Percentiles rank a stretch among this genome's conserved stretches.
Conservation (phyloP, 495 filamentous ascomycete genomes). For the Lindgomyces ingoldianus region DNA sequence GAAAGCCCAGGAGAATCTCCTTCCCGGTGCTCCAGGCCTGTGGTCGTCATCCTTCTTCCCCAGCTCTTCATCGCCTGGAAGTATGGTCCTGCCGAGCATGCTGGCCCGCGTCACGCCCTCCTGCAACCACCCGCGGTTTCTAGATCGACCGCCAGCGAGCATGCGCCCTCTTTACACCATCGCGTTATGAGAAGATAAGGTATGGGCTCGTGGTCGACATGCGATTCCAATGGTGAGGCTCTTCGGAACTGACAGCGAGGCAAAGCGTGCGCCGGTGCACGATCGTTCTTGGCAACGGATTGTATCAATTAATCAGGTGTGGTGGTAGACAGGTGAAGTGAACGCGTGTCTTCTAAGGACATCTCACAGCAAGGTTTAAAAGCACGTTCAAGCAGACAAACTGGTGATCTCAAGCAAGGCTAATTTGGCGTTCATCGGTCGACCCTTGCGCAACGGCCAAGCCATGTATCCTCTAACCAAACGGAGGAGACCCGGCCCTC, state of each 20-base stretch:
- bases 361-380: not conserved
- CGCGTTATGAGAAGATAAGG: constrained; percentile 2
- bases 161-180: constrained; percentile 26
- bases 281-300: no score
- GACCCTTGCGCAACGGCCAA: not conserved
- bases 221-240: constrained; percentile 5
- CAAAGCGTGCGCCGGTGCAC: no score
- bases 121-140: constrained; percentile 29
- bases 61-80: constrained; percentile 64
- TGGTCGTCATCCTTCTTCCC: constrained; percentile 70
- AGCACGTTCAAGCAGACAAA: not conserved
- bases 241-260: no score
- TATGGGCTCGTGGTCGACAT: constrained; percentile 17
- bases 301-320: not conserved
- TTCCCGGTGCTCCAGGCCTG: constrained; percentile 44
- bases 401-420: no score
- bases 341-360: constrained; percentile 5
- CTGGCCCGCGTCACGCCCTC: constrained; percentile 25
- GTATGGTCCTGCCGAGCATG: constrained; percentile 48
- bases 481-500: not conserved
- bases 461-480: not conserved
- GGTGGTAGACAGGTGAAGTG: not conserved
- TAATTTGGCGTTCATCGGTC: no score
- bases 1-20: constrained; percentile 14
- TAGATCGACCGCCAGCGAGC: constrained; percentile 6